A percentile compares a stretch with the other conserved stretches of the same genome.
Conservation (phyloP, 345 rosid species). For the Abelmoschus esculentus region DNA sequence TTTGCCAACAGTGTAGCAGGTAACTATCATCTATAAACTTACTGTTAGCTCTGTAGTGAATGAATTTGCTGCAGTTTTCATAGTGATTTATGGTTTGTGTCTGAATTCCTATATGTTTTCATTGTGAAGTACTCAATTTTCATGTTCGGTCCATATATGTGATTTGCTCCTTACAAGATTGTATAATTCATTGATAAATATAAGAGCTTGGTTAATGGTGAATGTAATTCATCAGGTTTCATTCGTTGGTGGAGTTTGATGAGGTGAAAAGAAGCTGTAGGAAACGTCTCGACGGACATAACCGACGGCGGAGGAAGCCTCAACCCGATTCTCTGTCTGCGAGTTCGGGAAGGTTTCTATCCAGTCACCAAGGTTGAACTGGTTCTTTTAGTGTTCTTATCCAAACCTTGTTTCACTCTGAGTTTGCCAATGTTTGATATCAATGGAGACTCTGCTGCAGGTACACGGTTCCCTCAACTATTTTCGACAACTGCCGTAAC, state of each 20-base stretch:
- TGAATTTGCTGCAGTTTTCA: too few species aligned
- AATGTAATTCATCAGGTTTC: slow-evolving; percentile 38
- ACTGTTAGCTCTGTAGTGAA: too few species aligned
- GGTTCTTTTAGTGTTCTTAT: not conserved
- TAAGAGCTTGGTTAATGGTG: not conserved
- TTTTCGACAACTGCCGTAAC: slow-evolving; percentile 23
- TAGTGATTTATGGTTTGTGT: too few species aligned
- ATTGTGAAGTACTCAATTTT: too few species aligned
- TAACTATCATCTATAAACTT: not conserved
- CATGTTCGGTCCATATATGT: not conserved
- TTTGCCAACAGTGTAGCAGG: slow-evolving; percentile 93
- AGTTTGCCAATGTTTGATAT: not conserved
- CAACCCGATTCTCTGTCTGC: slow-evolving; percentile 45
- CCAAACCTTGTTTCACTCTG: not conserved
- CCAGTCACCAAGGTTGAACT: slow-evolving; percentile 45
- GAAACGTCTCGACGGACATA: slow-evolving; percentile 75
- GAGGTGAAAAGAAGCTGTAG: slow-evolving; percentile 79
- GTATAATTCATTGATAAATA: not conserved
- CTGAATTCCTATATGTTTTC: too few species aligned
- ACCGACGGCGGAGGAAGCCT: slow-evolving; percentile 63
- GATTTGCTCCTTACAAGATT: not conserved
- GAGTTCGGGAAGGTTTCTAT: slow-evolving; percentile 35
- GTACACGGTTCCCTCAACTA: slow-evolving; percentile 34
- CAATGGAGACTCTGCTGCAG: slow-evolving; percentile 22
- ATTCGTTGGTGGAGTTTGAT: slow-evolving; percentile 65